A percentile compares a stretch with the other conserved stretches of the same genome.
Conservation (phyloP, 768 basidiomycete genomes). For the Xerocomellus intermedius region DNA sequence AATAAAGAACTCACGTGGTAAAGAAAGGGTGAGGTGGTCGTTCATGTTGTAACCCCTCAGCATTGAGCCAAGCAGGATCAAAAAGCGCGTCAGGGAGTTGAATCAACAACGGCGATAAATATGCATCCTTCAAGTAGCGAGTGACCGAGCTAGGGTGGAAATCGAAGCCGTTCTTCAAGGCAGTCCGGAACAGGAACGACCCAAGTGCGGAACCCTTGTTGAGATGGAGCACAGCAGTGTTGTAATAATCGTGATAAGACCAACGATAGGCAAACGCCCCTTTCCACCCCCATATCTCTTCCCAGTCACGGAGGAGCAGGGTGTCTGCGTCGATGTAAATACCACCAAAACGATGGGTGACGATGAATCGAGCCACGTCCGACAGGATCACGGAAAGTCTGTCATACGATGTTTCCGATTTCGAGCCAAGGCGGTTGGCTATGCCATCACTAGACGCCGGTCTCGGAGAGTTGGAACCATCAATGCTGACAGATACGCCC, state of each 20-base stretch:
- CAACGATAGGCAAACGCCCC: constrained; percentile 95
- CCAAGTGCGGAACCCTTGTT: constrained; percentile 87
- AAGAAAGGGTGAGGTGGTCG: constrained; percentile 93
- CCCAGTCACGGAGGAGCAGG: constrained; percentile 91
- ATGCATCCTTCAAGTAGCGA: constrained; percentile 79
- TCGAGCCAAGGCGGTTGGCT: constrained; percentile 53
- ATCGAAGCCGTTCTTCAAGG: constrained; percentile 86
- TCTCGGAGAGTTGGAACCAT: constrained; percentile 22
- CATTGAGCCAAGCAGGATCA: constrained; percentile 93
- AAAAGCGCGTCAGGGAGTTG: constrained; percentile 90
- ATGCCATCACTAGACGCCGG: constrained; percentile 8
- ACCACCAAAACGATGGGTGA: constrained; percentile 91
- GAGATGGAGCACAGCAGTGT: constrained; percentile 89
- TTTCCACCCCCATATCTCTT: constrained; percentile 93
- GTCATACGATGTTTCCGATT: constrained; percentile 62
- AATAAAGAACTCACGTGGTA: constrained; percentile 54
- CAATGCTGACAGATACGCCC: constrained; percentile 69
- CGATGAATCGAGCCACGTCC: constrained; percentile 95
- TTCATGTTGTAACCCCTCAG: constrained; percentile 85
- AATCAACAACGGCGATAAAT: constrained; percentile 71
- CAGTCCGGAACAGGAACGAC: constrained; percentile 88
- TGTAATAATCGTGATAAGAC: constrained; percentile 90
- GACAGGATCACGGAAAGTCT: constrained; percentile 88
- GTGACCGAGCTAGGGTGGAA: constrained; percentile 95
- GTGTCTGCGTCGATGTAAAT: constrained; percentile 95